These are phyloP conservation scores for Kalaharituber pfeilii DNA, from an alignment of 2,329 filamentous ascomycete genomes.

Conservation along the genomic window DNA sequence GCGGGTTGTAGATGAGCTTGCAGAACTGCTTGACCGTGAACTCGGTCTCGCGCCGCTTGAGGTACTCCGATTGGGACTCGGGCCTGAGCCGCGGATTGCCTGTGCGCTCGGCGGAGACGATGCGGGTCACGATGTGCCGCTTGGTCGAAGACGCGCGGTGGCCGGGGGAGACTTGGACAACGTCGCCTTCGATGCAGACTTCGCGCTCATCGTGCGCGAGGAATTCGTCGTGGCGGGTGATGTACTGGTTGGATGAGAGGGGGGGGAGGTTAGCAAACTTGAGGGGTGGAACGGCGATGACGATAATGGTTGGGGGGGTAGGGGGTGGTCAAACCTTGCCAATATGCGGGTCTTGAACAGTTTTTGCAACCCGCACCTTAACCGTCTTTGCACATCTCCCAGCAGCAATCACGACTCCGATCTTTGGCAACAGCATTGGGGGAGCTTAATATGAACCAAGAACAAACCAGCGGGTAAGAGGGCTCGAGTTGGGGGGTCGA, in stretches of 20 bases:
- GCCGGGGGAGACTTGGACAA: slow-evolving; percentile 10
- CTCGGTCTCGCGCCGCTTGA: slow-evolving; percentile 1
- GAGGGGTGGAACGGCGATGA: neutral
- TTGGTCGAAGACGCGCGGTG: slow-evolving; percentile 10
- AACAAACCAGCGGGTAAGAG: too few relatives aligned
- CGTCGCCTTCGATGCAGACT: slow-evolving; percentile 16
- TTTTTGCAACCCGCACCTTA: slow-evolving; percentile 11
- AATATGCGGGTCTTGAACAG: slow-evolving; percentile 11
- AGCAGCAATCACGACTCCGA: slow-evolving; percentile 16
- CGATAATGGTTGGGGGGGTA: neutral
- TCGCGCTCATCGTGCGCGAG: slow-evolving; percentile 15
- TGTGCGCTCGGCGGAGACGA: slow-evolving; percentile 13
- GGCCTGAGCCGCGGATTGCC: slow-evolving; percentile 7
- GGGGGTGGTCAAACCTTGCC: slow-evolving; percentile 10
- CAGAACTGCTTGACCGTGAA: neutral
- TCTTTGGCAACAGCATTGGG: too few relatives aligned
- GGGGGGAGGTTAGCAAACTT: neutral
- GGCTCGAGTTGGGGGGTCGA: too few relatives aligned
- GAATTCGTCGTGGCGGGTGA: slow-evolving; percentile 4
- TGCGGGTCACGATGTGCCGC: slow-evolving; percentile 15
- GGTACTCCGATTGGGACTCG: slow-evolving; percentile 11
- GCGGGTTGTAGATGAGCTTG: neutral
- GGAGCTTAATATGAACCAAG: too few relatives aligned
- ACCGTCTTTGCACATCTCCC: slow-evolving; percentile 13
- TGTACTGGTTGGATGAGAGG: slow-evolving; percentile 6